Evolutionary conservation across 2,329 filamentous ascomycete species (phyloP).

Genomic region (Penicillium vulpinum): DNA sequence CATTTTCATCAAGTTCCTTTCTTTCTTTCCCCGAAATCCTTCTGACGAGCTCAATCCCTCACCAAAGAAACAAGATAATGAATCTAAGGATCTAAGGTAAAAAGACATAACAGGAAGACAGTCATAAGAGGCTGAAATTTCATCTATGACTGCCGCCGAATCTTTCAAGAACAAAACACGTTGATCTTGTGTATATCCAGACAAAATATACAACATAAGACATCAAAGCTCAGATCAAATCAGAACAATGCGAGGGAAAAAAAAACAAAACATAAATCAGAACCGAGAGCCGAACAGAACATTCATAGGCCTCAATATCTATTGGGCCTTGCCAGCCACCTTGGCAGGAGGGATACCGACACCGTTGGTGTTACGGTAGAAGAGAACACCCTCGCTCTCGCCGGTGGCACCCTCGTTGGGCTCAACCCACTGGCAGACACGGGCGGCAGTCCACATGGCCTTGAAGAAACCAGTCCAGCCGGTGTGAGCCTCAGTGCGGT

Average conservation of each 20-base stretch:
- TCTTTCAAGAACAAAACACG: neutral
- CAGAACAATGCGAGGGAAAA: neutral
- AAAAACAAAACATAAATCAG: neutral
- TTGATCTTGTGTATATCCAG: neutral
- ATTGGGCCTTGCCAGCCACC: constrained; percentile 27
- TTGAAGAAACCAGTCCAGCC: constrained; percentile 81
- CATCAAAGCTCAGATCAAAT: neutral
- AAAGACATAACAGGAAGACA: neutral
- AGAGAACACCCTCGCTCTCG: constrained; percentile 79
- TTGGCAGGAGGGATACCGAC: constrained; percentile 64
- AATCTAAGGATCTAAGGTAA: neutral
- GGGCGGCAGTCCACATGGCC: constrained; percentile 75
- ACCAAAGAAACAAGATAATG: neutral
- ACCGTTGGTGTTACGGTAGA: constrained; percentile 94
- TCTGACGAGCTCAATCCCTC: neutral
- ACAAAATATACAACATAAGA: constrained; percentile 2
- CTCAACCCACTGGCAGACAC: constrained; percentile 97
- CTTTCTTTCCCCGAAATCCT: neutral
- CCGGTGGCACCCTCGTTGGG: constrained; percentile 78
- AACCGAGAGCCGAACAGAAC: neutral
- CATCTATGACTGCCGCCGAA: neutral
- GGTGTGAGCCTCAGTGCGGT: constrained; percentile 76
- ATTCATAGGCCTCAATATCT: too few species aligned
- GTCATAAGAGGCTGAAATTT: neutral
- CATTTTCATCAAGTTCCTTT: neutral